These are phyloP conservation scores for Sarcomyxa edulis DNA, from an alignment of 768 basidiomycete species.

Conservation along the genomic window DNA sequence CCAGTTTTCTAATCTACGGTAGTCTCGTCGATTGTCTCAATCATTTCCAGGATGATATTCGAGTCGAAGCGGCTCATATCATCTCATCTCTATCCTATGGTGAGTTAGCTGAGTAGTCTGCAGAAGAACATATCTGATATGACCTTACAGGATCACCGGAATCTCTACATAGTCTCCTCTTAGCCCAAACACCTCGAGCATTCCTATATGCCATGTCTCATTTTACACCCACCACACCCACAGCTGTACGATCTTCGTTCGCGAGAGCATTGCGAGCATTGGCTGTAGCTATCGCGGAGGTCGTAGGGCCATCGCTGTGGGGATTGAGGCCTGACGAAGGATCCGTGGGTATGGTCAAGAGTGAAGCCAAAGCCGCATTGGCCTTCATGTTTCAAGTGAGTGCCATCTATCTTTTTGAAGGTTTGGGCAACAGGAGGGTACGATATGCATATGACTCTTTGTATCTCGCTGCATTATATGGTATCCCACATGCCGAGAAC, in stretches of 20 bases:
- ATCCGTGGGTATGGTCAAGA: conserved; percentile 31
- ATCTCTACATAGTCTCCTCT: conserved; percentile 52
- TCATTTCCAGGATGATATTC: conserved; percentile 42
- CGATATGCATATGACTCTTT: too few relatives aligned
- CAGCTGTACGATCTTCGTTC: conserved; percentile 48
- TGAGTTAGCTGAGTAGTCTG: conserved; percentile 11
- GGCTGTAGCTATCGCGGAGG: conserved; percentile 55
- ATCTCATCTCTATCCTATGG: conserved; percentile 72
- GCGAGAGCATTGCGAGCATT: conserved; percentile 60
- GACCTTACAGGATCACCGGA: conserved; percentile 48
- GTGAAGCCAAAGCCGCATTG: conserved; percentile 52
- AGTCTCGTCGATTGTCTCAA: conserved; percentile 65
- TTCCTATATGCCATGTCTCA: conserved; percentile 58
- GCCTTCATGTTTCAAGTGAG: conserved; percentile 57
- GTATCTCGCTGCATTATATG: too few relatives aligned
- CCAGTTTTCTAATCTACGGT: conserved; percentile 6
- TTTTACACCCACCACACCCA: conserved; percentile 31
- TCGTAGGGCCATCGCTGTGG: conserved; percentile 66
- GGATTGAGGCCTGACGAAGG: conserved; percentile 45
- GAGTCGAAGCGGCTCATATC: conserved; percentile 72
- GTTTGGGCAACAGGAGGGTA: too few relatives aligned
- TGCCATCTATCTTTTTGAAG: too few relatives aligned
- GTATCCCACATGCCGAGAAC: too few relatives aligned
- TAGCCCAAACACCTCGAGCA: conserved; percentile 50
- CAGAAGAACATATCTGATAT: not conserved